Evolutionary conservation across 305 asterid genomes (phyloP).

Genomic region (Solanum hybrid): DNA sequence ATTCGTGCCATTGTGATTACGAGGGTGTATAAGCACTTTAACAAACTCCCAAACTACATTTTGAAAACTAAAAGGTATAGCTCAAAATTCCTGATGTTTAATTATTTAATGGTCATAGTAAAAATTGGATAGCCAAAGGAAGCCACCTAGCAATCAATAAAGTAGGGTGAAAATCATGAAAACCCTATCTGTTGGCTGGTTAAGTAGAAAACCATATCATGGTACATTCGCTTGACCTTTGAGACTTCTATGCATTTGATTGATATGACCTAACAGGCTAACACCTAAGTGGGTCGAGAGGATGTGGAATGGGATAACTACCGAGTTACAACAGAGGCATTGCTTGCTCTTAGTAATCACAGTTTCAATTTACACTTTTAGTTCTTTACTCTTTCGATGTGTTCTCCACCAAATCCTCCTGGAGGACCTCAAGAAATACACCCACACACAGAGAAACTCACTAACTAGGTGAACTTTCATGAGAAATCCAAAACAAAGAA

Average conservation of each 20-base stretch:
- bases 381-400: not conserved
- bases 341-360: not conserved
- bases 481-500: not conserved
- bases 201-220: not conserved
- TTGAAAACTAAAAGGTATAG: not conserved
- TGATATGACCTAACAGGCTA: not conserved
- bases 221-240: not conserved
- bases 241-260: not conserved
- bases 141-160: not conserved
- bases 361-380: not conserved
- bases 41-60: not conserved
- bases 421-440: not conserved
- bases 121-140: not conserved
- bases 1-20: not conserved
- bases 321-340: not conserved
- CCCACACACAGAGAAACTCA: not conserved
- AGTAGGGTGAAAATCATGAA: not conserved
- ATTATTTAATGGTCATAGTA: not conserved
- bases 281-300: constrained; percentile 1
- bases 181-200: not conserved
- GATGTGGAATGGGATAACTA: not conserved
- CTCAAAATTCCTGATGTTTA: not conserved
- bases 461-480: not conserved
- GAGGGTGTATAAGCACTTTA: not conserved
- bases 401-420: not conserved